These are phyloP conservation scores for Craterostigma plantagineum DNA, from an alignment of 257 asterid genomes.

Conservation along the genomic window DNA sequence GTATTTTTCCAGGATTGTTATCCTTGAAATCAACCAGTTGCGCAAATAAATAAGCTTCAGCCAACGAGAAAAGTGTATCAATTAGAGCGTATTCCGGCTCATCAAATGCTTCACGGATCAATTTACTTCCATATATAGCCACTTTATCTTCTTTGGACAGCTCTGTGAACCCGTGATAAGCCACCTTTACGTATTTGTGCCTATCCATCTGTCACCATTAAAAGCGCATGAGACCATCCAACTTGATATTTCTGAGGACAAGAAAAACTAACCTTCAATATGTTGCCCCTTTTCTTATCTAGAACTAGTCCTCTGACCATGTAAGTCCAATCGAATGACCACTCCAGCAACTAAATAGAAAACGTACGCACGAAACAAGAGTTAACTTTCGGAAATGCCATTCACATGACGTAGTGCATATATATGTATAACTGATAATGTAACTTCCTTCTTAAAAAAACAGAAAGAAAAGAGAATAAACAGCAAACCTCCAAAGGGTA, in stretches of 20 bases:
- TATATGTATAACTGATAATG: too few species aligned
- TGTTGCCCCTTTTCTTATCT: conserved; percentile 86
- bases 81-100: conserved; percentile 90
- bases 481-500: conserved; percentile 73
- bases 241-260: background rate
- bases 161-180: conserved; percentile 88
- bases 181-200: conserved; percentile 93
- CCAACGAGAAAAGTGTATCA: conserved; percentile 91
- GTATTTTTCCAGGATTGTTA: conserved; percentile 68
- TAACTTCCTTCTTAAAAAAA: background rate
- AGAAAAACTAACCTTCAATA: conserved; percentile 62
- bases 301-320: conserved; percentile 99
- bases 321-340: conserved; percentile 87
- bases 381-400: too few species aligned
- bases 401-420: too few species aligned
- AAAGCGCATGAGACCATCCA: background rate
- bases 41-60: conserved; percentile 90
- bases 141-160: conserved; percentile 87
- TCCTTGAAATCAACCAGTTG: conserved; percentile 95
- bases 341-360: conserved; percentile 47
- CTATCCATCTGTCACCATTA: conserved; percentile 61
- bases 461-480: background rate
- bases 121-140: conserved; percentile 63
- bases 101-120: conserved; percentile 74
- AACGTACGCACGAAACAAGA: background rate